These are phyloP conservation scores for Exserohilum turcica DNA, from an alignment of 2,329 filamentous ascomycete species.

Conservation along the genomic window DNA sequence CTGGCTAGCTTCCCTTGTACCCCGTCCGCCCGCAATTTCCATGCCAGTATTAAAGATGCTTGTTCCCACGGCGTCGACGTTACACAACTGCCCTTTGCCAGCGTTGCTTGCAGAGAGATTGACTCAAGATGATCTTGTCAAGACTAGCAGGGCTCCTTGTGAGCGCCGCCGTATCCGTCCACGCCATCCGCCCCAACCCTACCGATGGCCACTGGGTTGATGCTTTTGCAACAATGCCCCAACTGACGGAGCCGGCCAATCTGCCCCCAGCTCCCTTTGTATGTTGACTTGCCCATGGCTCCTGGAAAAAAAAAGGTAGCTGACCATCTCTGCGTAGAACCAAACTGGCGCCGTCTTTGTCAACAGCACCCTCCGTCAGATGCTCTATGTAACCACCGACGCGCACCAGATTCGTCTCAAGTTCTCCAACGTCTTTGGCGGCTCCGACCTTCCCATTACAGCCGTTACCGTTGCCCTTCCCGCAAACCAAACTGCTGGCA, in stretches of 20 bases:
- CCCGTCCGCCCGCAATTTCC: conserved; percentile 28
- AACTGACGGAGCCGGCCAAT: conserved; percentile 66
- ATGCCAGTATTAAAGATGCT: conserved; percentile 22
- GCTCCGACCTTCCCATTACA: conserved; percentile 64
- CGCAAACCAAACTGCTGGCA: conserved; percentile 59
- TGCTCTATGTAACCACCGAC: conserved; percentile 63
- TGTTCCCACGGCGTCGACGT: background rate
- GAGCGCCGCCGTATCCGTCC: conserved; percentile 18
- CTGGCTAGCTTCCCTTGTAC: conserved; percentile 21
- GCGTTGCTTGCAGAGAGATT: background rate
- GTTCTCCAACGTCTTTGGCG: conserved; percentile 69
- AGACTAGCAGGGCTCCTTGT: conserved; percentile 19
- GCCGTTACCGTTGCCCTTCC: conserved; percentile 64
- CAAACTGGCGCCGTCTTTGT: conserved; percentile 59
- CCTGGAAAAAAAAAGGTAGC: background rate
- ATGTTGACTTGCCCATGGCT: conserved; percentile 5
- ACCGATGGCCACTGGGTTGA: conserved; percentile 61
- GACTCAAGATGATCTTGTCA: conserved; percentile 22
- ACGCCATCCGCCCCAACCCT: conserved; percentile 31
- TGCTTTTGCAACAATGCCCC: conserved; percentile 70
- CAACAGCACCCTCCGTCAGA: conserved; percentile 70
- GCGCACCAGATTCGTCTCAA: conserved; percentile 64
- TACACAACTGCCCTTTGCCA: background rate
- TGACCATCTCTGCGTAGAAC: conserved; percentile 51
- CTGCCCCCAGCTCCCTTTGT: conserved; percentile 64